Base-by-base conservation (phyloP, 1,139 yeast genomes). In the Kodamaea sp. region DNA sequence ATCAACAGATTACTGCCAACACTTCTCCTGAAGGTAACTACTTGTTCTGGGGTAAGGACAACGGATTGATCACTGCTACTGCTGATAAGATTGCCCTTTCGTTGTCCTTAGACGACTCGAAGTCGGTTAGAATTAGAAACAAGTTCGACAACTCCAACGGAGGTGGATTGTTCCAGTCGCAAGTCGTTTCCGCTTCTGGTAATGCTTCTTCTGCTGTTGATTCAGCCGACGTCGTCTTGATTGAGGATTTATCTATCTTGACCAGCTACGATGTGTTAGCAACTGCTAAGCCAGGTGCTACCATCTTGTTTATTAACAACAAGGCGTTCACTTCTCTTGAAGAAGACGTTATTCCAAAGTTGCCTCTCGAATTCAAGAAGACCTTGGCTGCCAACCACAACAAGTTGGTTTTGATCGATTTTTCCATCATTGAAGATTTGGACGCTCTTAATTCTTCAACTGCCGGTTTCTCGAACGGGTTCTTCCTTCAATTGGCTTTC, bases 101-200 rank as follows among this genome's bases (percentile, higher is more conserved):
- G 14, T 70, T 87, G 45, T 80, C 95, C 3, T 70, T 85, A 51
- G 88, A 81, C 50, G 76, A 77, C 40, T 56, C 69, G 36, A 69
- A 76, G 41, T 55, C 63, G 21, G 73, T 86, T 42, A 63, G 73
- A 39, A 73, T 77, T 55, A 72, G 85, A 57, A 75, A 82, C 35
- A 77, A 76, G 50, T 88, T 68, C 50, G 96, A 90, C 57, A 88
- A 86, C 55, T 63, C 76, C 15, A 74, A 74, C 29, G 94, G 92
- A 24, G 95, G 94, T 25, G 96, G 96, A 43, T 58, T 78, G n/a
- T 80, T 83, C 58, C 88, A 84, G 58, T 74, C 90, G n/a, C 90
- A 85, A 55, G 60, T 89, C 38, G 66, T 73, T 14, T 68, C 80
- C 9, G 58, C 70, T 11, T 25, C 45, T 7, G 34, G 28, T 20